Conservation (phyloP, 352 stramenopile species). For the Phytophthora boehmeriae region DNA sequence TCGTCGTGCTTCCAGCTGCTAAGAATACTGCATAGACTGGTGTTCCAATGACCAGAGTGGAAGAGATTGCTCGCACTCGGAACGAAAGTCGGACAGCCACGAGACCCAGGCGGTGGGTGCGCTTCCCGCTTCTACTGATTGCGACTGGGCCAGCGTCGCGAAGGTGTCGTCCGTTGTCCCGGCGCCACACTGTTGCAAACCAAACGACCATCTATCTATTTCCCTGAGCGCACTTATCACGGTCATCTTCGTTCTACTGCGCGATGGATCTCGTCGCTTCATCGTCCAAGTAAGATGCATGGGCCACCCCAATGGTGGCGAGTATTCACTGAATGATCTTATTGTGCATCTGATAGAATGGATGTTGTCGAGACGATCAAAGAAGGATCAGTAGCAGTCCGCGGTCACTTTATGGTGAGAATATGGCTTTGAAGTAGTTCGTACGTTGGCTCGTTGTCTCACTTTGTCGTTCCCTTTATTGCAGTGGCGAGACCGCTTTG, state of each 20-base stretch:
- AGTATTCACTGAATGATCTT: neutral
- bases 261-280: constrained; percentile 26
- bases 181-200: neutral
- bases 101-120: constrained; percentile 15
- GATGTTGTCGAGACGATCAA: constrained; percentile 45
- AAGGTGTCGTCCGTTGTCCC: neutral
- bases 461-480: constrained; percentile 5
- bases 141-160: neutral
- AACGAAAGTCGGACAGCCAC: constrained; percentile 19
- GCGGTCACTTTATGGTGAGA: constrained; percentile 68
- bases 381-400: constrained; percentile 63
- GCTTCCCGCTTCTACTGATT: constrained; percentile 1
- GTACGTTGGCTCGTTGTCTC: neutral
- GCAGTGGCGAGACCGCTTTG: constrained; percentile 74
- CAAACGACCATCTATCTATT: constrained; percentile 17
- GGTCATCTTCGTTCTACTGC: neutral
- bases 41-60: constrained; percentile 5
- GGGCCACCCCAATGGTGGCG: neutral
- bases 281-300: constrained; percentile 22
- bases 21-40: constrained; percentile 27
- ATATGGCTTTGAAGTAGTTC: neutral
- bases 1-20: constrained; percentile 21
- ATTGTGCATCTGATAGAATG: constrained; percentile 20
- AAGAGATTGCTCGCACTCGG: constrained; percentile 24
- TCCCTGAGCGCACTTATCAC: constrained; percentile 1